These are phyloP conservation scores for Boletus barrowsii DNA, from an alignment of 768 basidiomycete species.

Conservation along the genomic window DNA sequence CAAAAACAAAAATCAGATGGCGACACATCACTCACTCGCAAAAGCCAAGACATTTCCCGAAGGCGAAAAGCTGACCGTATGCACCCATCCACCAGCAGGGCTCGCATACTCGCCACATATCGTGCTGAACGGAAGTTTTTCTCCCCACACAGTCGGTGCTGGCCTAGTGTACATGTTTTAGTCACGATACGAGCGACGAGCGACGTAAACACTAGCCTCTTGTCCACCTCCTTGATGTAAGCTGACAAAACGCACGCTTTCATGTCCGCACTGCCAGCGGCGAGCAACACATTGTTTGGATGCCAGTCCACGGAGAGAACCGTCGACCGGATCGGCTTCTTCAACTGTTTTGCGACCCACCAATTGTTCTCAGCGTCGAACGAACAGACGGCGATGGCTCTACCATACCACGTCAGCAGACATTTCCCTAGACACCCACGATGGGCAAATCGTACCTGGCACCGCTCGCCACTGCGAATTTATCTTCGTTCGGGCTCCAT, in stretches of 20 bases:
- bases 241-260: conserved; percentile 97
- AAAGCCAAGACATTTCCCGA: conserved; percentile 94
- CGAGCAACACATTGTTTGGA: conserved; percentile 96
- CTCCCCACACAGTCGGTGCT: conserved; percentile 91
- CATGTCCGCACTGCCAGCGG: conserved; percentile 96
- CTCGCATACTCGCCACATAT: conserved; percentile 91
- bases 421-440: background rate
- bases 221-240: conserved; percentile 97
- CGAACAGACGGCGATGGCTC: conserved; percentile 93
- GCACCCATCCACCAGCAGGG: conserved; percentile 95
- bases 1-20: background rate
- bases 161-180: conserved; percentile 51
- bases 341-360: conserved; percentile 97
- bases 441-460: conserved; percentile 56
- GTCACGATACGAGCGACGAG: background rate
- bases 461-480: conserved; percentile 97
- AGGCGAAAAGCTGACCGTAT: conserved; percentile 92
- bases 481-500: conserved; percentile 98
- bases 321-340: conserved; percentile 96
- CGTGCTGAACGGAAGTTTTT: conserved; percentile 96
- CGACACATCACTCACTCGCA: conserved; percentile 61
- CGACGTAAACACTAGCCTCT: conserved; percentile 53
- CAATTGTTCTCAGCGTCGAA: conserved; percentile 98
- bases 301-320: conserved; percentile 97
- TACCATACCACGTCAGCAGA: conserved; percentile 25